Evolutionary conservation across 345 rosid genomes (phyloP), one percentile per base, ranked within the genome.

Genomic region (Euphorbia lathyris): DNA sequence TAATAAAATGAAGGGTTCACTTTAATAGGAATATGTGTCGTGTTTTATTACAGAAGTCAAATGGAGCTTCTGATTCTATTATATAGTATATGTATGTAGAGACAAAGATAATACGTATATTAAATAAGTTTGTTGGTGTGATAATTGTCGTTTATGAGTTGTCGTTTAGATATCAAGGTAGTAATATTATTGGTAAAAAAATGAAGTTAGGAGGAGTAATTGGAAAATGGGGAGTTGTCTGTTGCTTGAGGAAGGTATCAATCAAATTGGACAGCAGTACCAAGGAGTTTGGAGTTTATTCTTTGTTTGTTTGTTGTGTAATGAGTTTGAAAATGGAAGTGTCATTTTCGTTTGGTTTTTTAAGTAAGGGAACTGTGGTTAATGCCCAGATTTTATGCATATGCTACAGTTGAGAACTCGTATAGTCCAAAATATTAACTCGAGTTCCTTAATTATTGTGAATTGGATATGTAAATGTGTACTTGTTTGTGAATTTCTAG

Each of bases 11-110:
- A 63, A 30, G 53, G 56, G 53, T n/a, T n/a, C n/a, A n/a, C n/a
- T n/a, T 79, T 64, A 58, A 71, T 72, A 58, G 75, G 83, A 80
- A 83, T 82, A 73, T 74, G 79, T 78, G 83, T 80, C 83, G 78
- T 61, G 62, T 75, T 67, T 75, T 38, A 56, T 72, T 67, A 53
- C 20, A 36, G 66, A 82, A 77, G 83, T 84, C 84, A 80, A 79
- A 74, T 53, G 69, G 67, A 63, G 68, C 62, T 65, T 80, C 68
- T 56, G 52, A 53, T 70, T 74, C 52, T 51, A 40, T 11, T 53
- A 34, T 20, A 4, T 29, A 25, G 20, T 5, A 34, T 1, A 55
- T 1, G 40, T 27, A 30, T 20, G 16, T 13, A 32, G 23, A 71
- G 29, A 11, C 22, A 32, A 23, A 65, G 7, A 58, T 58, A 13